Base-by-base conservation (phyloP, 129 eudicot genomes). In the Lactuca saligna region DNA sequence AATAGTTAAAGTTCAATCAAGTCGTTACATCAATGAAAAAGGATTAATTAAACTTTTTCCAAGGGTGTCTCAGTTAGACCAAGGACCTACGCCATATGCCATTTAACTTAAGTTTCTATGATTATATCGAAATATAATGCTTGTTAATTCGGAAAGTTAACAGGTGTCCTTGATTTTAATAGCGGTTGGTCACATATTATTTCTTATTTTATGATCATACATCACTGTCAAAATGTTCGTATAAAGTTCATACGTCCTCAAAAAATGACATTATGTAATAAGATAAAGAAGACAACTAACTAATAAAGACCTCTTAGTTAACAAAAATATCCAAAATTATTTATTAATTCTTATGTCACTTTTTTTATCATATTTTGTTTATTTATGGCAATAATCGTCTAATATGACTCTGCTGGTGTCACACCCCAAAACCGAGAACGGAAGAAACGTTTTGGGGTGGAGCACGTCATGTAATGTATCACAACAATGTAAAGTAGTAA, bases 241-340 rank as follows among this genome's bases (percentile, higher is more conserved):
- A 34, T 6, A 60, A 60, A 60, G 65, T 60, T 60, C 35, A 33
- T 60, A 60, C 65, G 31, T 34, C 38, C 8, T 10, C 13, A 35
- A n/a, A 60, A 9, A 60, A 34, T 4, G 65, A 60, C 65, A 25
- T 9, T 57, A 34, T 34, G 13, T 14, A 33, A 34, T 60, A 60
- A 46, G 51, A 46, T 46, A 46, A 46, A 46, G 49, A 12, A 46
- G 49, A 12, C 51, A 8, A 11, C 15, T 10, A 8, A 11, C 15
- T 10, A 46, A 46, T 46, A 46, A 4, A 46, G 15, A 46, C 3
- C 12, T 3, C 5, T 46, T 46, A 46, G 51, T 11, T 46, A 46
- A 42, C 5, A 46, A 6, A 15, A 46, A 46, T 46, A 11, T n/a
- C 12, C 0, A 14, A 42, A 8, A 46, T 39, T 5, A 39, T 54